Evolutionary conservation across 2,329 filamentous ascomycete species (phyloP).

Genomic region (Diplodia sapinea): DNA sequence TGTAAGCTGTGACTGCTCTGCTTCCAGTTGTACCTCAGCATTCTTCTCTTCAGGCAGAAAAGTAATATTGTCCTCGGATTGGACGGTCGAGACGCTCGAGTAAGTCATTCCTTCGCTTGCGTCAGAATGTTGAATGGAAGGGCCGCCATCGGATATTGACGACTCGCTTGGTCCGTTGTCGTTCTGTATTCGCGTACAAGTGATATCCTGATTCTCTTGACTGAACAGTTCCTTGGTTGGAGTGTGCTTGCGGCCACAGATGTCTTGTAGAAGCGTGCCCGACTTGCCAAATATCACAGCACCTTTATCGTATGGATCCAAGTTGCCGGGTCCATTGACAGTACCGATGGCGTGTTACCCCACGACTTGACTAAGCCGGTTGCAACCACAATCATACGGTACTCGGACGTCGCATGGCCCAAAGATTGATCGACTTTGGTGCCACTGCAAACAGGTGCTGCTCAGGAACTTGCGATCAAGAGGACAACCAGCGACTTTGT

Average conservation of each 20-base stretch:
- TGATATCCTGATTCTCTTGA: neutral
- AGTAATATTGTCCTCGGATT: neutral
- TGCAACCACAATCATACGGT: neutral
- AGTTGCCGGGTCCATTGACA: neutral
- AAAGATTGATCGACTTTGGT: constrained; percentile 30
- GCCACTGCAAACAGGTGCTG: constrained; percentile 34
- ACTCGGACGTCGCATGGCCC: neutral
- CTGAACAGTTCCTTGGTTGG: neutral
- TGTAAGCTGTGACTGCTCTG: no score
- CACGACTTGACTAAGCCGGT: neutral
- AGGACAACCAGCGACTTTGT: constrained; percentile 34
- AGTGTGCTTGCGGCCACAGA: neutral
- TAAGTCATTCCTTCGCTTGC: neutral
- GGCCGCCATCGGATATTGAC: neutral
- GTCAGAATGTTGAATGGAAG: neutral
- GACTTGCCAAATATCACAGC: neutral
- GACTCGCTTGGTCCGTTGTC: neutral
- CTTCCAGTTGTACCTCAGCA: neutral
- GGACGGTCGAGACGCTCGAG: neutral
- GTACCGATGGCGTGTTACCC: neutral
- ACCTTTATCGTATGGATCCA: neutral
- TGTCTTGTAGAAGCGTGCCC: neutral
- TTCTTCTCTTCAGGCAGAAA: neutral
- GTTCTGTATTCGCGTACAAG: neutral
- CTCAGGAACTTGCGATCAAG: constrained; percentile 33